Base-by-base conservation (phyloP, 208 protist genomes). In the Crithidia acanthocephali region DNA sequence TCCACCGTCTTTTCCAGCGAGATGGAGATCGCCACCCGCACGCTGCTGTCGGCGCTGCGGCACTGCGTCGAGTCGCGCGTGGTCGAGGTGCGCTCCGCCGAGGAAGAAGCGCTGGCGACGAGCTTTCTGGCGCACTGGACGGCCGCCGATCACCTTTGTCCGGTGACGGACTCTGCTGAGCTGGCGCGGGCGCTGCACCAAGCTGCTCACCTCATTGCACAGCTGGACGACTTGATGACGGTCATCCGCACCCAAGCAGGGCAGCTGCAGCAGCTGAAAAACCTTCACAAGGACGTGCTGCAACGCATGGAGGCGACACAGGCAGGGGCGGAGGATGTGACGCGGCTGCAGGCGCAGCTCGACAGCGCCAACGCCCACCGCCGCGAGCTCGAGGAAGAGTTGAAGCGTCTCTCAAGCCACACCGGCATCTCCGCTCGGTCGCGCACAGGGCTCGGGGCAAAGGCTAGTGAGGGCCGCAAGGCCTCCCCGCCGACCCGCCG, bases 141-240 rank as follows among this genome's bases (percentile, higher is more conserved):
- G 2, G 25, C 10, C 23, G 37, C 73, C n/a, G 55, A 63, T 4
- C 50, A 78, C 28, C 30, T 92, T 44, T 83, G 80, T 45, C 83
- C 86, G 20, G 86, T 94, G 42, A 69, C 55, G 23, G 87, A 88
- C 61, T 78, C 70, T 2, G 56, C 66, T 5, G 69, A 74, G 20
- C 58, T 88, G 30, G 64, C 79, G 1, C 59, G 37, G 13, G 82
- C 81, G 16, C 62, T 94, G 35, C 68, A 76, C 33, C 78, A 87
- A 48, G 79, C 84, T 3, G 78, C 83, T 1, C 71, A 80, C 22
- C 61, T 91, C 15, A 66, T 94, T n/a, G 40, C 55, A 2, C 73
- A 88, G 60, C 51, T 92, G 18, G 61, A 80, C 25, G 80, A 85
- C 28, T 57, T 84, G 32, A 82, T 83, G 70, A 68, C 70, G n/a